Conservation (phyloP, 805 yeast genomes). For the Teunomyces gatunensis region DNA sequence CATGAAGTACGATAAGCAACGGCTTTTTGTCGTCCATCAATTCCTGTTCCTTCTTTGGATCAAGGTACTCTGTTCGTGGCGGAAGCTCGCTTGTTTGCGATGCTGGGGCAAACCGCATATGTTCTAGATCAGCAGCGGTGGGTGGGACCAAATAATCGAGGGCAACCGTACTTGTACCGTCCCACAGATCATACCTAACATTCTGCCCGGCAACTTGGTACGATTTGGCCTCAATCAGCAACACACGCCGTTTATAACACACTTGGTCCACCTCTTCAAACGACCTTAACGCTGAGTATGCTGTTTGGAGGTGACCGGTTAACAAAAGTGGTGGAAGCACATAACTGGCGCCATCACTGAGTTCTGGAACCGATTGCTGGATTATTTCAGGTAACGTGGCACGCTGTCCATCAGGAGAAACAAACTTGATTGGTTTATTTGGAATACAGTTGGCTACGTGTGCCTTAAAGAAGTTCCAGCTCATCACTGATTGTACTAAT, state of each 20-base stretch:
- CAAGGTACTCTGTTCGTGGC: conserved; percentile 64
- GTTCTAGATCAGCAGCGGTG: conserved; percentile 17
- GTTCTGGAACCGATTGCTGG: conserved; percentile 37
- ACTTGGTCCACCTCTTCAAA: conserved; percentile 41
- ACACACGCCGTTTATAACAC: conserved; percentile 44
- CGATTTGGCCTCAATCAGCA: conserved; percentile 21
- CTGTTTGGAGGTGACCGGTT: conserved; percentile 50
- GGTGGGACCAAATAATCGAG: conserved; percentile 46
- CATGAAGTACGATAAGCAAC: conserved; percentile 62
- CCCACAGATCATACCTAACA: conserved; percentile 39
- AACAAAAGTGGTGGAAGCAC: conserved; percentile 45
- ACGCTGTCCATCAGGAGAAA: conserved; percentile 5
- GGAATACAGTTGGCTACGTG: conserved; percentile 24
- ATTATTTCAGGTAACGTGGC: conserved; percentile 33
- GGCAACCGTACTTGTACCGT: conserved; percentile 46
- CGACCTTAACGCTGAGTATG: conserved; percentile 45
- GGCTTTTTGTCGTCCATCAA: conserved; percentile 48
- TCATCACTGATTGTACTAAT: background rate
- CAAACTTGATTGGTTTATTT: conserved; percentile 20
- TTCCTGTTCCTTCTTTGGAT: conserved; percentile 40
- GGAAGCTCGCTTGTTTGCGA: conserved; percentile 57
- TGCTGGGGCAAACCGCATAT: conserved; percentile 35
- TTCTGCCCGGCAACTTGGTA: conserved; percentile 27
- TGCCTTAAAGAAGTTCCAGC: conserved; percentile 17
- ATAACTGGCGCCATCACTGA: conserved; percentile 35